A percentile compares a stretch with the other conserved stretches of the same genome.
Conservation (phyloP, 2,329 filamentous ascomycete species). For the Aspergillus oerlinghausenensis region DNA sequence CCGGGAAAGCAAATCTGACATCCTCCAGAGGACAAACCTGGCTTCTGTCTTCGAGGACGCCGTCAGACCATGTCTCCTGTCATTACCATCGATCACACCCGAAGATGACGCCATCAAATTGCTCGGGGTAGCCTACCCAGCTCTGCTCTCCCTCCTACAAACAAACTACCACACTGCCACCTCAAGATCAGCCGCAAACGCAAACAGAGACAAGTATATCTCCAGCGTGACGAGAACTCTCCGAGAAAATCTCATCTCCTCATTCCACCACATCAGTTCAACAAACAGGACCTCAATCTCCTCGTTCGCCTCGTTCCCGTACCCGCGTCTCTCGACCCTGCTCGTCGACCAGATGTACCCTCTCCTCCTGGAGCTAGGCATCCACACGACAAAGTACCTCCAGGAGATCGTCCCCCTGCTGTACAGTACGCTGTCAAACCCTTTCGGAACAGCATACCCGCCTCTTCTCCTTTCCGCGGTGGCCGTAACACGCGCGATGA, state of each 20-base stretch:
- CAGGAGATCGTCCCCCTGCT: constrained; percentile 66
- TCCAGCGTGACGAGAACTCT: constrained; percentile 24
- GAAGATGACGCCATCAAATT: constrained; percentile 64
- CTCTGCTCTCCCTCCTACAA: constrained; percentile 56
- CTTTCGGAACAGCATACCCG: constrained; percentile 57
- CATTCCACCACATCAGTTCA: constrained; percentile 45
- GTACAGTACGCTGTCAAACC: constrained; percentile 61
- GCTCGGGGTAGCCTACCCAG: constrained; percentile 61
- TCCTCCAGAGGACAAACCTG: constrained; percentile 41
- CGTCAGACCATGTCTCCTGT: constrained; percentile 62
- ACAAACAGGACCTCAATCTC: constrained; percentile 39
- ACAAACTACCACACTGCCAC: constrained; percentile 37
- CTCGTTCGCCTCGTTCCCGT: constrained; percentile 41
- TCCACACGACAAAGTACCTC: constrained; percentile 37
- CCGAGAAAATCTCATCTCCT: constrained; percentile 33
- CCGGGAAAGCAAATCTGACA: constrained; percentile 32
- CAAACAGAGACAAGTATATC: constrained; percentile 21
- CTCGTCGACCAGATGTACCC: constrained; percentile 27
- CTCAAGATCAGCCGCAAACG: constrained; percentile 17
- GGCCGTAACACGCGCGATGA: constrained; percentile 51
- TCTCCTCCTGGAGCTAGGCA: constrained; percentile 29
- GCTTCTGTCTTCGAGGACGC: constrained; percentile 44
- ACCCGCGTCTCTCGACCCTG: constrained; percentile 47
- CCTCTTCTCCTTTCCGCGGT: constrained; percentile 52
- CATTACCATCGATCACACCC: constrained; percentile 71